These are phyloP conservation scores for Prinsepia uniflora DNA, from an alignment of 306 rosid genomes.

Conservation along the genomic window DNA sequence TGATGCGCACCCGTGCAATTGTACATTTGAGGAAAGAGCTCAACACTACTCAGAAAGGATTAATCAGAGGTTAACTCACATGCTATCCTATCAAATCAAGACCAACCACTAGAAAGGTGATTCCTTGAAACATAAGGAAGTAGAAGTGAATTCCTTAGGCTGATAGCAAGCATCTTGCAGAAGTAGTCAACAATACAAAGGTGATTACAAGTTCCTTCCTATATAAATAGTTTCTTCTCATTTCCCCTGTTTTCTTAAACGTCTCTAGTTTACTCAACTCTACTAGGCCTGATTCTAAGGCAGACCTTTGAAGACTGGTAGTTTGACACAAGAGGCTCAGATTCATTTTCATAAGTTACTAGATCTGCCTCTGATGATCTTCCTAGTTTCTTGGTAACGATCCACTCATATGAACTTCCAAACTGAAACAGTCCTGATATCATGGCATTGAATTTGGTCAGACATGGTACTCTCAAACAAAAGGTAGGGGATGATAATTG, in stretches of 20 bases:
- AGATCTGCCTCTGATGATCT: slow-evolving; percentile 91
- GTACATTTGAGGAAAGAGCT: slow-evolving; percentile 26
- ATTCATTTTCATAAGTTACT: slow-evolving; percentile 67
- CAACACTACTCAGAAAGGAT: slow-evolving; percentile 20
- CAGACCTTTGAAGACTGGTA: slow-evolving; percentile 54
- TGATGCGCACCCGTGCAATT: slow-evolving; percentile 13
- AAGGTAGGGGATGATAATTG: slow-evolving; percentile 90
- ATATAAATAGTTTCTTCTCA: slow-evolving; percentile 74
- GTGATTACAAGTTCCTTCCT: slow-evolving; percentile 94
- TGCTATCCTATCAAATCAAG: slow-evolving; percentile 97
- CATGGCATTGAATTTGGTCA: slow-evolving; percentile 97
- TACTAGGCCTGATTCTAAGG: slow-evolving; percentile 87
- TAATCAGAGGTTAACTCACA: slow-evolving; percentile 53
- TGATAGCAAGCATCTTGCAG: slow-evolving; percentile 86
- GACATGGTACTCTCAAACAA: slow-evolving; percentile 98
- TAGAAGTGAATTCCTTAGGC: slow-evolving; percentile 99
- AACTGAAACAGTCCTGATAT: slow-evolving; percentile 87
- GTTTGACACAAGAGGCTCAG: slow-evolving; percentile 55
- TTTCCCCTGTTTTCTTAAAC: slow-evolving; percentile 58
- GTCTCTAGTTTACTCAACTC: slow-evolving; percentile 67
- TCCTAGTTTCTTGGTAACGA: slow-evolving; percentile 91
- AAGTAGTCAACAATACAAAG: slow-evolving; percentile 74
- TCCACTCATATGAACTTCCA: slow-evolving; percentile 95
- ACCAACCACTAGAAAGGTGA: slow-evolving; percentile 89
- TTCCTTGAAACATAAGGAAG: slow-evolving; percentile 90